Conservation (phyloP, 2,329 filamentous ascomycete species). For the Akanthomyces uredinophilus region DNA sequence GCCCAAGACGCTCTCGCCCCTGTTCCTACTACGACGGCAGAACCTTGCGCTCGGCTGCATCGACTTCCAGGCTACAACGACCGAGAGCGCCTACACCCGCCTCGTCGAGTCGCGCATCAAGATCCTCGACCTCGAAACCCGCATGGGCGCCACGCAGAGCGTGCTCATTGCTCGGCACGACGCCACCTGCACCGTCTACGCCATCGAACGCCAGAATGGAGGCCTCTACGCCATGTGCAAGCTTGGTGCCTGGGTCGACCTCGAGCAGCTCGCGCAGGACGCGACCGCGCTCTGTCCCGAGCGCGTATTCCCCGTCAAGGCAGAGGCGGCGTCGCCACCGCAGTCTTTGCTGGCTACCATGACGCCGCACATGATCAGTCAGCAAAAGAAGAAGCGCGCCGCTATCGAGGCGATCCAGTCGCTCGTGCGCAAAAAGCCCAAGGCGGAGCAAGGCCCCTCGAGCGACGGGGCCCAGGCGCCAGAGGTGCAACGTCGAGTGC, state of each 20-base stretch:
- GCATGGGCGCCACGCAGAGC: slow-evolving; percentile 48
- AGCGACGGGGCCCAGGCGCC: neutral
- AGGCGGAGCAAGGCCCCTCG: slow-evolving; percentile 3
- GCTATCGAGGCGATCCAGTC: slow-evolving; percentile 61
- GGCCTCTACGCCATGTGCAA: slow-evolving; percentile 64
- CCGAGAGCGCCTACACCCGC: slow-evolving; percentile 47
- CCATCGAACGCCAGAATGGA: slow-evolving; percentile 58
- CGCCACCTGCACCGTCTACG: slow-evolving; percentile 49
- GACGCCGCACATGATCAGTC: slow-evolving; percentile 39
- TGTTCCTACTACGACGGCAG: slow-evolving; percentile 59
- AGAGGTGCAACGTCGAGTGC: neutral
- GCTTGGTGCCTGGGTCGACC: slow-evolving; percentile 61
- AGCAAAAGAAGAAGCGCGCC: slow-evolving; percentile 49
- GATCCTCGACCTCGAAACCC: slow-evolving; percentile 58
- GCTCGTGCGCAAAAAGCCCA: slow-evolving; percentile 44
- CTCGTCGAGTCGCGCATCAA: slow-evolving; percentile 58
- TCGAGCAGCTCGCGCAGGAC: slow-evolving; percentile 45
- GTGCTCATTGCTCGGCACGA: slow-evolving; percentile 59
- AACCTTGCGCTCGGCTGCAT: slow-evolving; percentile 56
- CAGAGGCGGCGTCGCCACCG: slow-evolving; percentile 10
- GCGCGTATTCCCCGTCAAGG: slow-evolving; percentile 24
- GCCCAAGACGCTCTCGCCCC: slow-evolving; percentile 51
- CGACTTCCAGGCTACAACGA: slow-evolving; percentile 48
- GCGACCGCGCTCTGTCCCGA: slow-evolving; percentile 38
- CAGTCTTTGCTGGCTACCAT: slow-evolving; percentile 31